Evolutionary conservation across 371 early-diverging fungal species (phyloP), one percentile per base, ranked within the genome.

Genomic region (Circinella minor): DNA sequence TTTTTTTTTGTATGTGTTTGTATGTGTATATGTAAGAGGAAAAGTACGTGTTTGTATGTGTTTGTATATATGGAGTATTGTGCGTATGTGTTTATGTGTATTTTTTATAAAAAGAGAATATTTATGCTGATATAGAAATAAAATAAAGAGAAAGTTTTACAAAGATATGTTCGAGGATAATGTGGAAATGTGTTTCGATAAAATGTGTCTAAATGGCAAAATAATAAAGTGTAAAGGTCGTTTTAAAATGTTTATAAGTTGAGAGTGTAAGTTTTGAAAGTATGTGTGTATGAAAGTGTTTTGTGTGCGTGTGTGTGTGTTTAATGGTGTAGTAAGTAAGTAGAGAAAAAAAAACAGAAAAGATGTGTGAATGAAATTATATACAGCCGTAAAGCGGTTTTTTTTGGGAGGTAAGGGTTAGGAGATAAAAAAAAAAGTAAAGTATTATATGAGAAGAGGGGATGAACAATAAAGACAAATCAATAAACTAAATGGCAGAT

Each of bases 401-500:
- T 43, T 43, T 43, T 43, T n/a, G 27, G 57, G 57, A 27, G 43
- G 43, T 43, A 43, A 34, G 36, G 57, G 7, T 14, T 14, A 15
- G 5, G 15, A 6, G 4, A 57, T 18, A n/a, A 57, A 57, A 10
- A 57, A 14, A 57, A 34, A 1, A 57, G 6, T 27, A 57, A 57
- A 57, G 27, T 27, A 27, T 27, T 27, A 27, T 27, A 27, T 27
- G 27, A 27, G 27, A 27, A 27, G 27, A 27, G 27, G 27, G 27
- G 27, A 27, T 27, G 27, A 27, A 27, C 20, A 57, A 43, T 9
- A 43, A 43, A 11, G 11, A 11, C 43, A 43, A 43, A 57, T 57
- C 57, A 57, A 51, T 11, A 57, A 57, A 34, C 57, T 57, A 57
- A 57, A 57, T 57, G 57, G 57, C 57, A 57, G 57, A 57, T 57